A percentile compares a stretch with the other conserved stretches of the same genome.
Evolutionary conservation across 305 asterid genomes (phyloP).

Genomic region (Plantago rigida): DNA sequence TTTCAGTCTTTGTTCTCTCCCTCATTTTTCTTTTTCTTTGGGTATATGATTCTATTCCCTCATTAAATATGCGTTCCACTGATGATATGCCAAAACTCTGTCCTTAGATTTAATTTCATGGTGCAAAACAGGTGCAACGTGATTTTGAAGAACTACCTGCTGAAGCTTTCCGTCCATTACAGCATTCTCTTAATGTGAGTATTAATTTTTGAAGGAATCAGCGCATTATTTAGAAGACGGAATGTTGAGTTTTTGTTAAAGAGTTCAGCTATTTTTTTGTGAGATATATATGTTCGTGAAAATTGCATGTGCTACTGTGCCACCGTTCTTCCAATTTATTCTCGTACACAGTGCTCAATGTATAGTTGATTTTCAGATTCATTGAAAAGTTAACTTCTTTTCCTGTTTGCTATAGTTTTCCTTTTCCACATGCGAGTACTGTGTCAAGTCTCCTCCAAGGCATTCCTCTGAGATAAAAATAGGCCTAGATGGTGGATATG

Average conservation of each 20-base stretch:
- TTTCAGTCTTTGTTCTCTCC: neutral
- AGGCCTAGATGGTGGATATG: conserved; percentile 9
- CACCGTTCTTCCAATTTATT: conserved; percentile 13
- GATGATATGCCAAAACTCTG: conserved; percentile 24
- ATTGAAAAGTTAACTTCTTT: conserved; percentile 5
- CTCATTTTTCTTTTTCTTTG: neutral
- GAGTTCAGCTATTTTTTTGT: neutral
- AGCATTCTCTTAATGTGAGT: conserved; percentile 84
- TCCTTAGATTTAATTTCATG: conserved; percentile 22
- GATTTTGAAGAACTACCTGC: conserved; percentile 98
- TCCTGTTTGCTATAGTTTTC: conserved; percentile 13
- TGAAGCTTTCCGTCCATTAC: conserved; percentile 80
- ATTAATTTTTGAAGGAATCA: conserved; percentile 10
- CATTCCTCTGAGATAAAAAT: conserved; percentile 18
- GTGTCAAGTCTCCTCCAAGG: conserved; percentile 9
- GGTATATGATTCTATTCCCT: neutral
- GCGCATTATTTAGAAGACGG: neutral
- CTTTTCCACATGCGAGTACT: conserved; percentile 13
- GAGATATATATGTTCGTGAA: neutral
- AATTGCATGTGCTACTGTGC: conserved; percentile 16
- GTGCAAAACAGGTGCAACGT: conserved; percentile 74
- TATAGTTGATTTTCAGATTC: conserved; percentile 11
- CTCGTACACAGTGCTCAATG: conserved; percentile 18
- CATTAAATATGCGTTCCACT: neutral
- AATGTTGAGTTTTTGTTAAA: no score